These are phyloP conservation scores for Hygrocybe punicea DNA, from an alignment of 768 basidiomycete species.

Conservation along the genomic window DNA sequence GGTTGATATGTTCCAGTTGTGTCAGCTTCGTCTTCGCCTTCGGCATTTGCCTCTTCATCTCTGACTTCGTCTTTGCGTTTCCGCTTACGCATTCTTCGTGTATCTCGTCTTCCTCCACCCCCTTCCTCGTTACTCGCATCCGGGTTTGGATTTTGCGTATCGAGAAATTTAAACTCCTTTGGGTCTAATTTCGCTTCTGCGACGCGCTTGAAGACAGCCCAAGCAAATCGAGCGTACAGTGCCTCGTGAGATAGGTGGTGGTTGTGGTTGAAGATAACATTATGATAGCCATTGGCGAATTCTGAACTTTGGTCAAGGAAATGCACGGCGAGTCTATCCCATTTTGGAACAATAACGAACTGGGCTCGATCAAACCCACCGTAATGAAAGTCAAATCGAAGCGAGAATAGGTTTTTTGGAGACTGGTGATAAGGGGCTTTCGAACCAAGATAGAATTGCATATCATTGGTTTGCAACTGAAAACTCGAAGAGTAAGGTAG, in stretches of 20 bases:
- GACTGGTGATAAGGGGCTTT: background rate
- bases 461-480: background rate
- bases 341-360: background rate
- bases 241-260: background rate
- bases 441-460: background rate
- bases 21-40: background rate
- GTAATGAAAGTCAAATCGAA: background rate
- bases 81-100: background rate
- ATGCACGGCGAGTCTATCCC: background rate
- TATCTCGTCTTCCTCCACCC: background rate
- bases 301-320: background rate
- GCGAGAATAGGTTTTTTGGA: background rate
- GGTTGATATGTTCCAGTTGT: background rate
- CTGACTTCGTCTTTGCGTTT: background rate
- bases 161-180: background rate
- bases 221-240: background rate
- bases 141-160: background rate
- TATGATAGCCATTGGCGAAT: constrained; percentile 1
- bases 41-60: background rate
- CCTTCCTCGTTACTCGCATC: background rate
- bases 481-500: background rate
- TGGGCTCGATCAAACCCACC: background rate
- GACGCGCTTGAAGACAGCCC: background rate
- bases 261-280: background rate
- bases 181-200: background rate